Base-by-base conservation (phyloP, 495 filamentous ascomycete species). In the Podospora didyma region DNA sequence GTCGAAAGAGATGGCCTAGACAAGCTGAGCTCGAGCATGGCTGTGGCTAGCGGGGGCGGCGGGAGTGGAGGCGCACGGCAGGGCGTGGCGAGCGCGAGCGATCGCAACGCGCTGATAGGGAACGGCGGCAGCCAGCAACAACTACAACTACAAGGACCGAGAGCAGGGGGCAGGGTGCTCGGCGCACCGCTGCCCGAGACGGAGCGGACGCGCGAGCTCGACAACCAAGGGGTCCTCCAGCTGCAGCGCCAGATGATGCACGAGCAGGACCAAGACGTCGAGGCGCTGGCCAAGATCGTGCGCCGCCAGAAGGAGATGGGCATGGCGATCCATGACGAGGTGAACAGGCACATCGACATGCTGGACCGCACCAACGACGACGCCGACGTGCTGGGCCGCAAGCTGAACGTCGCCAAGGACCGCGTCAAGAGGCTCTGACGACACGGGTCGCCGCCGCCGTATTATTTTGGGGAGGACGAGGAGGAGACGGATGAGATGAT, bases 1-100 rank as follows among this genome's bases (percentile, higher is more conserved):
- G 89, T 89, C 66, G 94, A 97, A 73, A 83, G 84, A 53, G 92
- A 96, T 56, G 90, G 89, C 7, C 65, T 97, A 62, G 94, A 97
- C 65, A 84, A 87, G 61, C 70, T 97, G 53, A 79, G 89, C 56
- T 85, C 86, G 63, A 85, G 83, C 23, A 83, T 94, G 73, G 58
- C 62, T 26, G 60, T 60, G 46, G 61, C 58, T 14, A 56, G 41
- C 39, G 56, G 39, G n/a, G 54, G 54, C 45, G 65, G 56, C 2
- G 60, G 67, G 4, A 65, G 52, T 28, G 55, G 55, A 41, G 23
- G 50, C 44, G 57, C 23, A 53, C 22, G 53, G 42, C 63, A 46
- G 64, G 71, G 31, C 26, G 53, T 34, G 21, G 62, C 59, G 57
- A 61, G 54, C 56, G 66, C 50, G 37, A 61, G 65, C 12, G 70